Base-by-base conservation (phyloP, 257 asterid genomes). In the Penstemon barbatus region DNA sequence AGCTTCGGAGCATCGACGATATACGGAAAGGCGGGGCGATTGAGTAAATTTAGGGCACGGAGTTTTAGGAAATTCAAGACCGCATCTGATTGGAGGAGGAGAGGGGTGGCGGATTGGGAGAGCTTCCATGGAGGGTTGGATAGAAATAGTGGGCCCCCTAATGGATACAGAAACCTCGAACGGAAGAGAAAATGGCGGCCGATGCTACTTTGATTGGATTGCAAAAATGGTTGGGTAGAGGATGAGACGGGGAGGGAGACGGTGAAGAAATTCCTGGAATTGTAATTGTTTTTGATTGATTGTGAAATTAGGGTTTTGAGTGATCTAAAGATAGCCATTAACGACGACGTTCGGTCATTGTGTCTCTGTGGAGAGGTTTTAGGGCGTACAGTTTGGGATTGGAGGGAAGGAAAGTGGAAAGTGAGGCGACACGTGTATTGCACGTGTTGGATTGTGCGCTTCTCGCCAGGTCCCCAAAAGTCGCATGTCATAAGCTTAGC, bases 111-210 rank as follows among this genome's bases (percentile, higher is more conserved):
- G 38, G 88, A 89, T 81, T 94, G 96, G 38, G 92, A 84, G 68
- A 93, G 96, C 75, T 87, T 84, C 88, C 95, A 93, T 0, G 96
- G 97, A n/a, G 96, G 92, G 38, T 82, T 87, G 72, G 88, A 78
- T 8, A 89, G 94, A 79, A 89, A 89, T 4, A 86, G 83, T 8
- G 98, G 96, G 4, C 88, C 90, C 9, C 76, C 62, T 51, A 78
- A 71, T 4, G 96, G 95, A 56, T 73, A 72, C 46, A 78, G 69
- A 71, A 80, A 74, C 75, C 78, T 73, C 70, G 84, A 72, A 43
- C 81, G 89, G 64, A 83, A 83, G 62, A 84, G 89, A 66, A 81
- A 76, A 57, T 80, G 86, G 41, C 75, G 81, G 75, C 74, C 82
- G 46, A 46, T 71, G 45, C 73, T 76, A 41, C 45, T 46, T 71